Evolutionary conservation across 2,329 filamentous ascomycete genomes (phyloP), one percentile per base, ranked within the genome.

Genomic region (Periconia sp.): DNA sequence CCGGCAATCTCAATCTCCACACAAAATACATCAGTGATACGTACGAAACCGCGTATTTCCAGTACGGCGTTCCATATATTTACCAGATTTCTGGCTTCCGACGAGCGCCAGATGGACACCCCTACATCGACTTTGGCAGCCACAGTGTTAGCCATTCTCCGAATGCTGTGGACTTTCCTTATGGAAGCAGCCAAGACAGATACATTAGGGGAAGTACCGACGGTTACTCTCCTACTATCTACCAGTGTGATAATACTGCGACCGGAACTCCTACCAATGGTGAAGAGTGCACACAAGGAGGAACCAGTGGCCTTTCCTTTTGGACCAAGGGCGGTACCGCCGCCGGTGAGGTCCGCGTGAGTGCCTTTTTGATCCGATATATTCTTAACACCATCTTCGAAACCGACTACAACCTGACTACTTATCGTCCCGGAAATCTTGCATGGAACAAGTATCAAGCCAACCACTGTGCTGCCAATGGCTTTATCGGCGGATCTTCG

Each of bases 281-380:
- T 6, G 10, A 53, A 33, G 18, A n/a, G 2, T 53, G 50, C 17
- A 35, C 40, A 10, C 19, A 48, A 23, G 50, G 50, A 37, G 50
- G 50, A 44, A 53, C 50, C 13, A 53, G 50, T n/a, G 50, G 50
- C 2, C 50, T 53, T n/a, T 40, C 50, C 10, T 53, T 53, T 41
- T 53, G 50, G 50, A 53, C 50, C 3, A 30, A 40, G 9, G 27
- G n/a, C 3, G 50, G 45, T 20, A 43, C 50, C 37, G 50, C 50
- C 14, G 44, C 50, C 35, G 50, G 50, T 11, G 50, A 53, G 40
- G 50, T 53, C 13, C 50, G 50, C 14, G 41, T 48, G 7, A 45
- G 41, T 20, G 50, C 40, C 2, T 53, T 44, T 20, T 18, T 53
- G 10, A 53, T 53, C 14, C 50, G 50, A 11, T 45, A 49, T n/a